Evolutionary conservation across 164 flowering plant genomes (phyloP), one percentile per base, ranked within the genome.

Genomic region (Pachysandra terminalis): DNA sequence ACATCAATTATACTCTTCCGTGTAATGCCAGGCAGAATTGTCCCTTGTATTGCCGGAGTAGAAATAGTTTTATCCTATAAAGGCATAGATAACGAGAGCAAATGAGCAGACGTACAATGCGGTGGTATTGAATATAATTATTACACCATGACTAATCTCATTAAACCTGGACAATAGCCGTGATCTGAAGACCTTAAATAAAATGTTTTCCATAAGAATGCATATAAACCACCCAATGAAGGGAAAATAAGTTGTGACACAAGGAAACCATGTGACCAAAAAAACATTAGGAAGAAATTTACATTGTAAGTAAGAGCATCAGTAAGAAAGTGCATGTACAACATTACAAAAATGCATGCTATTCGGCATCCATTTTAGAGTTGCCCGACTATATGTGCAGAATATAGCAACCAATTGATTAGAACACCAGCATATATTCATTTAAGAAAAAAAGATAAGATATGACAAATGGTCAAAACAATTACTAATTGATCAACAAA

Each of bases 1-100:
- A 95, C 93, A 76, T 92, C 98, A 76, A 95, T 88, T 73, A 95
- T 85, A 75, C 99, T 95, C 80, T 95, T 90, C 66, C 99, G 70
- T 0, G 99, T 95, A 67, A 93, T 90, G 66, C 99, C 99, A 64
- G 99, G 98, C 32, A 93, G 83, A 67, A 95, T 95, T 8, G 98
- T 95, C 67, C 99, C 99, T 77, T 82, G 80, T 12, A 92, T 81
- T 58, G 86, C 87, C 67, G 99, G 99, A 73, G 98, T 95, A 22
- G 88, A 80, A 61, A 95, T 84, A 15, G 68, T 74, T 48, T 88
- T 83, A 68, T 75, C 90, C 97, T 95, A 69, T 5, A 9, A 19
- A 49, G 21, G 41, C 54, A 67, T n/a, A 67, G 40, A 15, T 56
- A 35, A 24, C 28, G 27, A 65, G 45, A 28, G 72, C 37, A 64